A percentile compares a stretch with the other conserved stretches of the same genome.
These are phyloP conservation scores for Aspergillus nomiae DNA, from an alignment of 2,329 filamentous ascomycete species.

Conservation along the genomic window DNA sequence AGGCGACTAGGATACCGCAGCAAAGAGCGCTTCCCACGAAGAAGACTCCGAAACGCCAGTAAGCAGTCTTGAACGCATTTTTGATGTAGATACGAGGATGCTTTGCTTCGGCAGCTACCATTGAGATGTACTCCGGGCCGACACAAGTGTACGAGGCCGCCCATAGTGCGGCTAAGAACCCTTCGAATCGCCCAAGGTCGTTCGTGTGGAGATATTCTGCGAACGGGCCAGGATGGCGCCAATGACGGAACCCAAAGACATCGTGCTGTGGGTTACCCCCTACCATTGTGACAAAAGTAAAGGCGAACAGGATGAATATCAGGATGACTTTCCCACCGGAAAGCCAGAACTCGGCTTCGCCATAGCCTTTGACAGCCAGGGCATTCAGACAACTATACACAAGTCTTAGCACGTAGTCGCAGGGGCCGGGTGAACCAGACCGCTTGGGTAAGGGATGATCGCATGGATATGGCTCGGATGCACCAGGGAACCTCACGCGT, in stretches of 20 bases:
- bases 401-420: slow-evolving; percentile 3
- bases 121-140: slow-evolving; percentile 65
- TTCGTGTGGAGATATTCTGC: slow-evolving; percentile 64
- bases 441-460: not conserved
- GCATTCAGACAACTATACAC: slow-evolving; percentile 61
- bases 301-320: slow-evolving; percentile 67
- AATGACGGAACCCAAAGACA: slow-evolving; percentile 69
- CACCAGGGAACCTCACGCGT: slow-evolving; percentile 24
- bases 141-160: slow-evolving; percentile 67
- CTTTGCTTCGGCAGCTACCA: slow-evolving; percentile 66
- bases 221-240: slow-evolving; percentile 65
- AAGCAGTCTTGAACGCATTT: slow-evolving; percentile 73
- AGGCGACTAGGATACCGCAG: slow-evolving; percentile 69
- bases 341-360: slow-evolving; percentile 60
- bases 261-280: slow-evolving; percentile 74
- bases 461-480: not conserved
- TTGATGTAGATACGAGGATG: slow-evolving; percentile 70
- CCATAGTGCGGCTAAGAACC: slow-evolving; percentile 68
- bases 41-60: slow-evolving; percentile 74
- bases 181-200: slow-evolving; percentile 56
- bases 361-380: slow-evolving; percentile 69
- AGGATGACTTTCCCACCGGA: slow-evolving; percentile 64
- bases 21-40: slow-evolving; percentile 72
- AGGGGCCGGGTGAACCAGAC: not conserved
- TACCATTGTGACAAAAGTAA: slow-evolving; percentile 78